Evolutionary conservation across 805 yeast genomes (phyloP).

Genomic region (Candida pseudoglaebosa): DNA sequence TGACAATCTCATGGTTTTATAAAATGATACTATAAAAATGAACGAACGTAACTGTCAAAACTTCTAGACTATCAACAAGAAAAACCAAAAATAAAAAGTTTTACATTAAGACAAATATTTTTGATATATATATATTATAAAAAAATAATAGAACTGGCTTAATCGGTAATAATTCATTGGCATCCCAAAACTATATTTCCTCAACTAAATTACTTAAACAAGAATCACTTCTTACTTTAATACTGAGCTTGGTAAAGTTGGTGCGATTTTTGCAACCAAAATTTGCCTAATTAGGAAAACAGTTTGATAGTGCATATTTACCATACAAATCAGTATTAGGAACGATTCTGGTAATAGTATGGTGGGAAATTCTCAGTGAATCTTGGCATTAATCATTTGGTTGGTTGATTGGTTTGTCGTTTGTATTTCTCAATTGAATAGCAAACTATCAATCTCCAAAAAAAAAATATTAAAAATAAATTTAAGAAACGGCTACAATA

Average conservation of each 20-base stretch:
- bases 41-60: not conserved
- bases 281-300: not conserved
- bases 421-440: no score
- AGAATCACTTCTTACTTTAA: not conserved
- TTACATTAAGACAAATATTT: no score
- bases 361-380: no score
- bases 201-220: not conserved
- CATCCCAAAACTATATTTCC: no score
- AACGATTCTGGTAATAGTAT: not conserved
- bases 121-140: not conserved
- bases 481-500: no score
- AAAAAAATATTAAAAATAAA: no score
- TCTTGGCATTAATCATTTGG: not conserved
- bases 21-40: not conserved
- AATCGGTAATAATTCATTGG: not conserved
- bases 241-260: not conserved
- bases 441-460: no score
- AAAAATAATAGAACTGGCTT: not conserved
- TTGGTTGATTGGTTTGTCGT: no score
- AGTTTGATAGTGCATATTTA: not conserved
- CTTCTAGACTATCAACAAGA: no score
- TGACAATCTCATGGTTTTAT: conserved; percentile 11
- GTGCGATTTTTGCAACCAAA: not conserved
- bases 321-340: not conserved
- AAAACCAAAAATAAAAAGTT: no score